Percentiles rank a stretch among this genome's conserved stretches.
phyloP scores from a whole-genome alignment of 2,329 filamentous ascomycete species.

The Pestalotiopsis sp. region DNA sequence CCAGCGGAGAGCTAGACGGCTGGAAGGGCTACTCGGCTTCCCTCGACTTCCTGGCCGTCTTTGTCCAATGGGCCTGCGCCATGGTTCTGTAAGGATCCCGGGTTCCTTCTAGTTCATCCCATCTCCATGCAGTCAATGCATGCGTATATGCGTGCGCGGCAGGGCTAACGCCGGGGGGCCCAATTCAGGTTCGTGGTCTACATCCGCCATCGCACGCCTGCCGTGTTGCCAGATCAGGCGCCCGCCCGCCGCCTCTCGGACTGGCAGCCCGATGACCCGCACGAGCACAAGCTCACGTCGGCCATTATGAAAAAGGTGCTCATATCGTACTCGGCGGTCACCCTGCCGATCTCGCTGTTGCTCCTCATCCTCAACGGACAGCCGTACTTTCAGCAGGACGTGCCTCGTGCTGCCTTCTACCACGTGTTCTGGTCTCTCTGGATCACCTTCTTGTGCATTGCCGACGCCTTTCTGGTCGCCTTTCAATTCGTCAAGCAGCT shows the following conservation, averaged over 20 bases:
- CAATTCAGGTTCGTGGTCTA: constrained; percentile 10
- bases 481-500: constrained; percentile 19
- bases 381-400: constrained; percentile 1
- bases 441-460: constrained; percentile 11
- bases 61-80: constrained; percentile 18
- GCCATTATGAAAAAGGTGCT: constrained; percentile 11
- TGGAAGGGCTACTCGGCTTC: constrained; percentile 17
- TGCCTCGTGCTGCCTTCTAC: background rate
- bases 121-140: background rate
- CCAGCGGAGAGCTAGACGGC: constrained; percentile 12
- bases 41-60: constrained; percentile 14
- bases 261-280: constrained; percentile 14
- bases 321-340: constrained; percentile 3
- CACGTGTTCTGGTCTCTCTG: constrained; percentile 13
- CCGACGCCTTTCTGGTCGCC: constrained; percentile 16
- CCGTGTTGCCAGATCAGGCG: constrained; percentile 12
- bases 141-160: background rate
- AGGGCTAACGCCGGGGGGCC: no score
- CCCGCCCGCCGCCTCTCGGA: constrained; percentile 15
- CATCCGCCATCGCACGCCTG: constrained; percentile 14
- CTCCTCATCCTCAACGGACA: constrained; percentile 12
- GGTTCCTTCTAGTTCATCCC: no score
- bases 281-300: constrained; percentile 17
- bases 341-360: constrained; percentile 12
- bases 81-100: constrained; percentile 13